Evolutionary conservation across 331 rosid genomes (phyloP).

Genomic region (Acacia concinna): DNA sequence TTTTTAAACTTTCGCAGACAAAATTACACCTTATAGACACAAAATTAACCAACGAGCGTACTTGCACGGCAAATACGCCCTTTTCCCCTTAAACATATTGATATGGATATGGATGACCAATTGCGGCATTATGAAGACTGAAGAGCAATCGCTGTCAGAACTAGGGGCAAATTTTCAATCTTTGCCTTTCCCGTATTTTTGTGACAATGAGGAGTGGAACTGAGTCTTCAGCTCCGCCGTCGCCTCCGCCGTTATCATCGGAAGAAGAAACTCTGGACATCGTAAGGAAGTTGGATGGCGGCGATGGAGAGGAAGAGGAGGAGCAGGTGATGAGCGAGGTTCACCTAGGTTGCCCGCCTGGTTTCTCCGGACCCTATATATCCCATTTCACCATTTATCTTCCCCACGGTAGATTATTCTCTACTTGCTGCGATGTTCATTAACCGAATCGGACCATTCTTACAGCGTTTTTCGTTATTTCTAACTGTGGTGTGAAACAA

Average conservation of each 20-base stretch:
- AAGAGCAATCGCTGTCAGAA: background rate
- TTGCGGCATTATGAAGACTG: background rate
- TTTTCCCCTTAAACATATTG: too few species aligned
- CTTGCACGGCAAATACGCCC: too few species aligned
- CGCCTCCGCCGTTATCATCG: background rate
- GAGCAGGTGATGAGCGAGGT: constrained; percentile 82
- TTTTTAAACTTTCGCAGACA: too few species aligned
- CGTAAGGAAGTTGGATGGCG: constrained; percentile 11
- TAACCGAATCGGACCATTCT: background rate
- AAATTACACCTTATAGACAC: too few species aligned
- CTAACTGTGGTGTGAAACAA: background rate
- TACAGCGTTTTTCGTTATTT: background rate
- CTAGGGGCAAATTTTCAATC: background rate
- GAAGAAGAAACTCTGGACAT: constrained; percentile 12
- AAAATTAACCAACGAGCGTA: too few species aligned
- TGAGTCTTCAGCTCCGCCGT: constrained; percentile 7
- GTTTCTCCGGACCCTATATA: constrained; percentile 52
- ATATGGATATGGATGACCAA: background rate
- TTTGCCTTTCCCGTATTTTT: background rate
- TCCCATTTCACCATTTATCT: constrained; percentile 64
- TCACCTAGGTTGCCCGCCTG: constrained; percentile 80
- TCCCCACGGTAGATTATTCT: constrained; percentile 42
- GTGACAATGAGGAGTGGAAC: constrained; percentile 20
- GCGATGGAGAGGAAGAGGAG: constrained; percentile 36
- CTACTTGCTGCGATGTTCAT: background rate